phyloP scores from a whole-genome alignment of 2,329 filamentous ascomycete species.

The Fusarium secorum region DNA sequence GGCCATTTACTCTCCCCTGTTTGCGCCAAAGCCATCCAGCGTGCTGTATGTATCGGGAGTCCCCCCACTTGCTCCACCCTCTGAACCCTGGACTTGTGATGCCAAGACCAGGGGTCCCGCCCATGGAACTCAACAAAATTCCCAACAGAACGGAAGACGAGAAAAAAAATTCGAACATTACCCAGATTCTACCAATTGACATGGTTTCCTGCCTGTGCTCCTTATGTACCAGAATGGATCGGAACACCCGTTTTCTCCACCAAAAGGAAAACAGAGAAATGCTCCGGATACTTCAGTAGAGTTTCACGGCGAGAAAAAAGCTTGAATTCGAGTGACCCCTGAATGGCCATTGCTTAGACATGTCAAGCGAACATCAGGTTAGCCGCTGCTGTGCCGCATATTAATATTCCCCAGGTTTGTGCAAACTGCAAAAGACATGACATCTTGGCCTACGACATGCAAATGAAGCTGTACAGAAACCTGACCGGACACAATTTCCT shows the following conservation, averaged over 20 bases:
- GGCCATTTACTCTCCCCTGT: not conserved
- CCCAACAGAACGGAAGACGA: conserved; percentile 47
- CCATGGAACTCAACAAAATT: conserved; percentile 47
- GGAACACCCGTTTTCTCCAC: conserved; percentile 18
- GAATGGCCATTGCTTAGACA: not conserved
- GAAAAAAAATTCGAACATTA: conserved; percentile 14
- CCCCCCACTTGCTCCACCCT: conserved; percentile 9
- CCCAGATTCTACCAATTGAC: conserved; percentile 1
- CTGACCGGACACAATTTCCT: not conserved
- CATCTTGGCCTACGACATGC: conserved; percentile 6
- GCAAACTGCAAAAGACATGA: not conserved
- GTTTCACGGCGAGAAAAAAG: not conserved
- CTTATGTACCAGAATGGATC: conserved; percentile 5
- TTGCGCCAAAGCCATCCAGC: conserved; percentile 14
- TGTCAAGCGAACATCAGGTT: conserved; percentile 1
- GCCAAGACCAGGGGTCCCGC: conserved; percentile 38
- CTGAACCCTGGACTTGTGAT: conserved; percentile 29
- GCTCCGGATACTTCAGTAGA: conserved; percentile 1
- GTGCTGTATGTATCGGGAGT: conserved; percentile 6
- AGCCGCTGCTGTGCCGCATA: conserved; percentile 6
- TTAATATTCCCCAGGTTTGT: conserved; percentile 19
- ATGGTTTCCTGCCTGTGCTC: not conserved
- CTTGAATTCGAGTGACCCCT: conserved; percentile 1
- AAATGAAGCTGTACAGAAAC: conserved; percentile 8
- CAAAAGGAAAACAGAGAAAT: not conserved